Evolutionary conservation across 352 stramenopile genomes (phyloP).

Genomic region (Globisporangium sylvaticum): DNA sequence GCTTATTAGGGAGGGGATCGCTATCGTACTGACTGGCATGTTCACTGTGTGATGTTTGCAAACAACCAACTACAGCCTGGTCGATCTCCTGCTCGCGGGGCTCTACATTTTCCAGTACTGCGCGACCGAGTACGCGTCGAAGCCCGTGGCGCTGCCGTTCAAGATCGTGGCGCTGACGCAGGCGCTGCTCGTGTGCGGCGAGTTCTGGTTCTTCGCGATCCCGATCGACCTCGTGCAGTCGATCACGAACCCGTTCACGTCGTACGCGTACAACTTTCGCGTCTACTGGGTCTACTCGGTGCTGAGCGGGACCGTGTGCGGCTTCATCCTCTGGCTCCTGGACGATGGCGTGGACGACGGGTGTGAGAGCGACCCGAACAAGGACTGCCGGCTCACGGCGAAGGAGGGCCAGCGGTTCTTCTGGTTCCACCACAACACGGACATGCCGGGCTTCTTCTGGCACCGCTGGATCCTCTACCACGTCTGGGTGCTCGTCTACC

Average conservation of each 20-base stretch:
- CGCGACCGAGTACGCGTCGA: conserved; percentile 51
- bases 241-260: conserved; percentile 88
- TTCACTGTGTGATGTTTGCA: neutral
- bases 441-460: conserved; percentile 76
- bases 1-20: neutral
- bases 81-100: conserved; percentile 66
- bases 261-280: conserved; percentile 78
- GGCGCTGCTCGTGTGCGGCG: conserved; percentile 72
- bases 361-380: neutral
- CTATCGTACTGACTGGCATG: neutral
- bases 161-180: conserved; percentile 64
- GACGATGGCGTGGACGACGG: conserved; percentile 31
- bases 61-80: conserved; percentile 24
- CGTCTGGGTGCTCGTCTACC: conserved; percentile 69
- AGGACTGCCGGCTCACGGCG: conserved; percentile 8
- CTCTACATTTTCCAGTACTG: conserved; percentile 80
- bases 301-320: conserved; percentile 64
- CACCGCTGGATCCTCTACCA: conserved; percentile 84
- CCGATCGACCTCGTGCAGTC: conserved; percentile 87
- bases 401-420: conserved; percentile 48
- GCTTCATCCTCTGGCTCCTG: conserved; percentile 57
- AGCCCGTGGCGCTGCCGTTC: conserved; percentile 53
- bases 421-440: conserved; percentile 82
- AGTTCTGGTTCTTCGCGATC: conserved; percentile 90
- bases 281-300: conserved; percentile 84